These are phyloP conservation scores for Eutrema japonicum DNA, from an alignment of 345 rosid genomes.

Conservation along the genomic window DNA sequence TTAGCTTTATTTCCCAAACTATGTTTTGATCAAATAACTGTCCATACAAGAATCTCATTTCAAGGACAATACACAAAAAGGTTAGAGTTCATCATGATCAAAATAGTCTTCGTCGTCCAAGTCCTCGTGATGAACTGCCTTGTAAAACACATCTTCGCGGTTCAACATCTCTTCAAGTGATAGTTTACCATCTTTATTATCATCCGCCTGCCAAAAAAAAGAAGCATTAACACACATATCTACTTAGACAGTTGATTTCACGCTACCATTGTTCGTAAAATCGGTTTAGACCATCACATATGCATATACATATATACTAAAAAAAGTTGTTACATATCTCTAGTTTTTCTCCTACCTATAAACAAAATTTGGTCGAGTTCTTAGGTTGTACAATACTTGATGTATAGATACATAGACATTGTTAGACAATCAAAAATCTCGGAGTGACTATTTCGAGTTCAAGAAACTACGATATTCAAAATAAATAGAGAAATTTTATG, in stretches of 20 bases:
- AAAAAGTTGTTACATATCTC: background rate
- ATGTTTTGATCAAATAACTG: no score
- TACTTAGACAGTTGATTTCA: background rate
- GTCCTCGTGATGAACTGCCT: constrained; percentile 47
- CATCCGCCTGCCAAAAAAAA: constrained; percentile 57
- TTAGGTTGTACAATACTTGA: background rate
- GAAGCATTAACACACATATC: background rate
- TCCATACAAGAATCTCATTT: no score
- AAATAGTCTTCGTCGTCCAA: constrained; percentile 49
- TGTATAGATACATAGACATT: background rate
- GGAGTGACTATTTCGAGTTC: background rate
- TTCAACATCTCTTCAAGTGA: constrained; percentile 63
- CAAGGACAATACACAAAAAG: background rate
- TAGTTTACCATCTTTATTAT: constrained; percentile 58
- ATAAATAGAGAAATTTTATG: background rate
- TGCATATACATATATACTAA: background rate
- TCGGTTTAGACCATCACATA: background rate
- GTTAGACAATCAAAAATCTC: background rate
- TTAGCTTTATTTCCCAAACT: constrained; percentile 2
- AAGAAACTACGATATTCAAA: background rate
- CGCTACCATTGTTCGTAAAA: background rate
- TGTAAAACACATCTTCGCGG: constrained; percentile 62
- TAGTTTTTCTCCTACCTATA: no score
- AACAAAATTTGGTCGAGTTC: background rate
- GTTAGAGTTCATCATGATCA: constrained; percentile 62